Evolutionary conservation across 768 basidiomycete species (phyloP).

Genomic region (Lentinula lateritia): DNA sequence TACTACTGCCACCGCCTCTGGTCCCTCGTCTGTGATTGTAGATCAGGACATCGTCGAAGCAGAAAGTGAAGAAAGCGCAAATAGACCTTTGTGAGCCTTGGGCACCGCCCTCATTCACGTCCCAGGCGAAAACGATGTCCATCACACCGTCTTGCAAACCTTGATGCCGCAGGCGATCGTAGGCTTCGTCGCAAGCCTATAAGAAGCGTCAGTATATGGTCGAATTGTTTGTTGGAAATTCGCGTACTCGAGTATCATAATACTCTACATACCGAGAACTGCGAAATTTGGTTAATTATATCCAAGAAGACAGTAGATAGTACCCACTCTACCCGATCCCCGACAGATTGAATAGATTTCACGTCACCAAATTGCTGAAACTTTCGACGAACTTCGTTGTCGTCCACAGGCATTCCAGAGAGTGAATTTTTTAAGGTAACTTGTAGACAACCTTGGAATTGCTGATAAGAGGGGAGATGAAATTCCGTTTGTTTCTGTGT

Average conservation of each 20-base stretch:
- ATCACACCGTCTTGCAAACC: slow-evolving; percentile 81
- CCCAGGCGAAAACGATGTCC: slow-evolving; percentile 86
- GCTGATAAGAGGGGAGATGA: slow-evolving; percentile 27
- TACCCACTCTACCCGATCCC: slow-evolving; percentile 57
- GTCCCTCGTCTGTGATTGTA: neutral
- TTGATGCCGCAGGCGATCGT: slow-evolving; percentile 75
- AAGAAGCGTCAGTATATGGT: neutral
- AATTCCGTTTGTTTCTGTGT: neutral
- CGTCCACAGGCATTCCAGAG: slow-evolving; percentile 68
- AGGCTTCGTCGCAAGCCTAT: slow-evolving; percentile 74
- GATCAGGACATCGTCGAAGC: neutral
- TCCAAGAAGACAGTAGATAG: neutral
- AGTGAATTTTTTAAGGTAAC: slow-evolving; percentile 70
- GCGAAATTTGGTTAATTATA: neutral
- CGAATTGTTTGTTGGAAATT: slow-evolving; percentile 7
- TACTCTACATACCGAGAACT: slow-evolving; percentile 93
- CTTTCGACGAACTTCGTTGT: slow-evolving; percentile 78
- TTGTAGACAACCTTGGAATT: slow-evolving; percentile 80
- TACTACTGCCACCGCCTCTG: slow-evolving; percentile 14
- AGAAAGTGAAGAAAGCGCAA: slow-evolving; percentile 6
- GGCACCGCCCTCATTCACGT: slow-evolving; percentile 53
- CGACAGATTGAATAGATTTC: slow-evolving; percentile 66
- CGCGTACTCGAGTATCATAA: slow-evolving; percentile 78
- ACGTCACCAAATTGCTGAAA: slow-evolving; percentile 91
- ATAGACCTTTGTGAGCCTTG: slow-evolving; percentile 34